Conservation (phyloP, 768 basidiomycete species). For the Mycena galopus region DNA sequence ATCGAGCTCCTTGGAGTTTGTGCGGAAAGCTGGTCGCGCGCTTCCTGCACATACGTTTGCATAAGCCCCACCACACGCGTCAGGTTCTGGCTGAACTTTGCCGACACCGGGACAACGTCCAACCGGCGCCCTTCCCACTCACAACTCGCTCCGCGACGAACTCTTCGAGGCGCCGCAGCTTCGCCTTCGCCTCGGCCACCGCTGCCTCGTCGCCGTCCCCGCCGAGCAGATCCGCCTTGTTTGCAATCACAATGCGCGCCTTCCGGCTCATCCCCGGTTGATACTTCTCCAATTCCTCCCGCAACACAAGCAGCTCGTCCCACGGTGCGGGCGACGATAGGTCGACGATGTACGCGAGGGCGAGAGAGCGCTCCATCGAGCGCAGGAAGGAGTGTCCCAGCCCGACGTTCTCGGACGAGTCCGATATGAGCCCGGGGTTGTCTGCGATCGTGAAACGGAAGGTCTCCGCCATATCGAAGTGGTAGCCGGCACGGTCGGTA, state of each 20-base stretch:
- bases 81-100: constrained; percentile 89
- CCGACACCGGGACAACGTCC: constrained; percentile 87
- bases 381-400: constrained; percentile 95
- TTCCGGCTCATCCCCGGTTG: constrained; percentile 82
- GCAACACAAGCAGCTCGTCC: constrained; percentile 79
- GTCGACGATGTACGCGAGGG: constrained; percentile 94
- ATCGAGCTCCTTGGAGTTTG: constrained; percentile 34
- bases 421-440: constrained; percentile 92
- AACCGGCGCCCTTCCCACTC: constrained; percentile 51
- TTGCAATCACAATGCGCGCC: constrained; percentile 88
- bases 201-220: constrained; percentile 60
- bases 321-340: constrained; percentile 80
- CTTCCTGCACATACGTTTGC: constrained; percentile 71
- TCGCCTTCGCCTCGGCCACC: constrained; percentile 67
- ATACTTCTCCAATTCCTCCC: constrained; percentile 88
- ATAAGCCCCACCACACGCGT: constrained; percentile 76
- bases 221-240: constrained; percentile 92
- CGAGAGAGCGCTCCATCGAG: constrained; percentile 91
- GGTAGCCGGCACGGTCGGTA: constrained; percentile 55
- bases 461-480: constrained; percentile 74
- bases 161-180: constrained; percentile 67
- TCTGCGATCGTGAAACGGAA: constrained; percentile 97
- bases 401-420: constrained; percentile 90
- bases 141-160: constrained; percentile 66
- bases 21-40: constrained; percentile 38